Evolutionary conservation across 345 rosid genomes (phyloP).

Genomic region (Cochlearia excelsa): DNA sequence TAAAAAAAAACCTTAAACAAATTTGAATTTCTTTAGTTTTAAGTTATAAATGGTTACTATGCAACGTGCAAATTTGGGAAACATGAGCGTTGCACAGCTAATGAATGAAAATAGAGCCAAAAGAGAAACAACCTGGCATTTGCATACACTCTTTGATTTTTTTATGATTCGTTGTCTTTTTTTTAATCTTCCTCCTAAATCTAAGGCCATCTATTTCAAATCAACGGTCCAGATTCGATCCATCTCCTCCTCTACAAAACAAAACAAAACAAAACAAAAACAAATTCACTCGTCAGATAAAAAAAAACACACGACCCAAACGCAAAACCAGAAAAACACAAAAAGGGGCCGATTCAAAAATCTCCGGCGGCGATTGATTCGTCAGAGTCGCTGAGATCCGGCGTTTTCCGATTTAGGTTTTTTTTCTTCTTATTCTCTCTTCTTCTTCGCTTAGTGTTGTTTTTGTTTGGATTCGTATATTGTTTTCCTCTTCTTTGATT

Average conservation of each 20-base stretch:
- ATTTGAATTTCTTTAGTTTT: too few species aligned
- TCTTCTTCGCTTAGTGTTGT: not conserved
- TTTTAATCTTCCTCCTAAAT: constrained; percentile 20
- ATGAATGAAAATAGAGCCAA: constrained; percentile 16
- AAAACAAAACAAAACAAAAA: constrained; percentile 1
- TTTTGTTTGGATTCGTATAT: not conserved
- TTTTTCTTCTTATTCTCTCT: not conserved
- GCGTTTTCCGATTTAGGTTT: constrained; percentile 16
- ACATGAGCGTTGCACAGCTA: constrained; percentile 27
- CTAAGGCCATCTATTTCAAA: constrained; percentile 15
- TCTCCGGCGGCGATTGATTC: not conserved
- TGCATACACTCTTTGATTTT: constrained; percentile 8
- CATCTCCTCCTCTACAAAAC: not conserved
- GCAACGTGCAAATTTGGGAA: not conserved
- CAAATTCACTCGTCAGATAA: constrained; percentile 9
- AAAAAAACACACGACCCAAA: not conserved
- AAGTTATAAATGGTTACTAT: too few species aligned
- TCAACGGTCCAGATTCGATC: constrained; percentile 31
- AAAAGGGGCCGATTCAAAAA: too few species aligned
- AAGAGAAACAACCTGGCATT: constrained; percentile 6
- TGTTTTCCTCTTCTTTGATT: not conserved
- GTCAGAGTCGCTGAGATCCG: constrained; percentile 25
- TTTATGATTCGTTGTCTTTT: constrained; percentile 23
- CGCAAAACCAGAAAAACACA: not conserved
- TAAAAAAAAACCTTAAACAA: too few species aligned